These are phyloP conservation scores for Aspergillus ostianus DNA, from an alignment of 495 filamentous ascomycete genomes.

Conservation along the genomic window DNA sequence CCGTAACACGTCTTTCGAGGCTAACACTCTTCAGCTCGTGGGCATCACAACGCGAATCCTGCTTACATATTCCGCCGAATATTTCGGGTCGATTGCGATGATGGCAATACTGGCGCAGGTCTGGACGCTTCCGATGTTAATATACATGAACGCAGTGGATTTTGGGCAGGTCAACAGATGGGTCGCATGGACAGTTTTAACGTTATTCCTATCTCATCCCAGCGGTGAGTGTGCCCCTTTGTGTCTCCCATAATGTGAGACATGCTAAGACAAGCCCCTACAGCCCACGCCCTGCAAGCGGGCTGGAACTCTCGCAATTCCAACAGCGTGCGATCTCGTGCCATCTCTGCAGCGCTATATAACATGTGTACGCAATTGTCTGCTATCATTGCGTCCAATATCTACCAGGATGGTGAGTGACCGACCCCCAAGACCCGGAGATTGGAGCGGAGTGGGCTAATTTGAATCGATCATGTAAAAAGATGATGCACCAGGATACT, in stretches of 20 bases:
- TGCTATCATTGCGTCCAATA: constrained; percentile 54
- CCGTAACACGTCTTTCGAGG: not conserved
- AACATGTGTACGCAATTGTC: constrained; percentile 51
- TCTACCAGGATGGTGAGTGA: constrained; percentile 50
- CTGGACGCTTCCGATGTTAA: constrained; percentile 56
- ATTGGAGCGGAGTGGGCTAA: not conserved
- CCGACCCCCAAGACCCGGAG: not conserved
- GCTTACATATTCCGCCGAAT: constrained; percentile 51
- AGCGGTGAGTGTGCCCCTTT: constrained; percentile 41
- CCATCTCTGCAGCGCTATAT: constrained; percentile 57
- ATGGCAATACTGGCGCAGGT: constrained; percentile 46
- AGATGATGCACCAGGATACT: constrained; percentile 59
- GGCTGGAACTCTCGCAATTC: constrained; percentile 50
- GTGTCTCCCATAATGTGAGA: not conserved
- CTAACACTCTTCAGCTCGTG: constrained; percentile 25
- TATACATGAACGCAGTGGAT: constrained; percentile 51
- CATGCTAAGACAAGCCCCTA: not conserved
- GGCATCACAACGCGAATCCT: constrained; percentile 41
- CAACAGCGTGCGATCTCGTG: constrained; percentile 54
- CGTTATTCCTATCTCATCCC: constrained; percentile 55
- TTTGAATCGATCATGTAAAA: constrained; percentile 9
- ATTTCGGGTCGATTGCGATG: constrained; percentile 48
- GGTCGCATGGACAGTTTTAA: constrained; percentile 56
- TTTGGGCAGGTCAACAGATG: constrained; percentile 47
- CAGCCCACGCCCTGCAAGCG: constrained; percentile 38